Percentiles rank a stretch among this genome's conserved stretches.
Evolutionary conservation across 495 filamentous ascomycete species (phyloP).

Genomic region (Neurospora pannonica): DNA sequence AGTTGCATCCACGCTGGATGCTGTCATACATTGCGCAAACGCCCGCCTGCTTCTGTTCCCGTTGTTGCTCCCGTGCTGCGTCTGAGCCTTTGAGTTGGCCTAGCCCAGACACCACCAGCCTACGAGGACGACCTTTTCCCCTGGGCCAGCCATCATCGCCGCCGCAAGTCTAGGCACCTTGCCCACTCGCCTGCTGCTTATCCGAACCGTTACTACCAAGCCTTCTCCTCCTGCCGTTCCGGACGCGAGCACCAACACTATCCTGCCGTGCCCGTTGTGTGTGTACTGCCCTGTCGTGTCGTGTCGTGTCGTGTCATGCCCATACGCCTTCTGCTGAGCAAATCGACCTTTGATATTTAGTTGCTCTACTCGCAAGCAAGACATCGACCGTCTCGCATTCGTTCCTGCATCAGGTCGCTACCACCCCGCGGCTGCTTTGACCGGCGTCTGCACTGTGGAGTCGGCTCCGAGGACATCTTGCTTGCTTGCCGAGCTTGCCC

Average conservation of each 20-base stretch:
- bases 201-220: not conserved
- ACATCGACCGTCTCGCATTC: not conserved
- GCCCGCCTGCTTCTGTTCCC: constrained; percentile 3
- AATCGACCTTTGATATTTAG: constrained; percentile 5
- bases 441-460: constrained; percentile 18
- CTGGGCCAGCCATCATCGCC: not conserved
- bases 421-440: constrained; percentile 19
- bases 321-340: not conserved
- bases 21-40: constrained; percentile 23
- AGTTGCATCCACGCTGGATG: constrained; percentile 18
- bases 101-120: not conserved
- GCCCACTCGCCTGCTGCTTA: not conserved
- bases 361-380: constrained; percentile 6
- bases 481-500: not conserved
- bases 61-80: not conserved
- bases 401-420: constrained; percentile 12
- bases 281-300: not conserved
- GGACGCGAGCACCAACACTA: not conserved
- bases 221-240: not conserved
- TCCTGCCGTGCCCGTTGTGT: not conserved
- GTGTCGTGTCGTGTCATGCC: not conserved
- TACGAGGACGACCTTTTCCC: not conserved
- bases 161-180: not conserved
- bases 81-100: not conserved
- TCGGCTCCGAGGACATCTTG: constrained; percentile 16